A percentile compares a stretch with the other conserved stretches of the same genome.
Conservation (phyloP, 345 rosid species). For the Eucalyptus paniculata region DNA sequence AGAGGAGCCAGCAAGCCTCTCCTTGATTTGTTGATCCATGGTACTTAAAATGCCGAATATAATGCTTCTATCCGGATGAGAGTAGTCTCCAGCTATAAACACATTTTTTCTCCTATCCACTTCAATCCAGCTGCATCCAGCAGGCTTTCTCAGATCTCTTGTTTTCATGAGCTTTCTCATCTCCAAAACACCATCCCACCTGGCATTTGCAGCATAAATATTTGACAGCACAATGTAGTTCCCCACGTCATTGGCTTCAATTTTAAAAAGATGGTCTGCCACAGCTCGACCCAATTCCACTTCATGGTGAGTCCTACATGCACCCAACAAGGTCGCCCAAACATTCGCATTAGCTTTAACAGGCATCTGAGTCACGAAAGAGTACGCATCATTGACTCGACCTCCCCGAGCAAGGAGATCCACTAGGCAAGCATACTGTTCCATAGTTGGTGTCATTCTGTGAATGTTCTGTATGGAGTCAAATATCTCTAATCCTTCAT, state of each 20-base stretch:
- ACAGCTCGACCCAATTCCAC: conserved; percentile 50
- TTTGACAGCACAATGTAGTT: conserved; percentile 73
- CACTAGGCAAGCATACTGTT: conserved; percentile 67
- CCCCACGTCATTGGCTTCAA: conserved; percentile 44
- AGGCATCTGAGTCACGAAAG: conserved; percentile 49
- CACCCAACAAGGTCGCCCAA: conserved; percentile 78
- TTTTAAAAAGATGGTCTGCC: conserved; percentile 48
- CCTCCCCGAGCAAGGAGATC: conserved; percentile 92
- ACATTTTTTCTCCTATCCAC: conserved; percentile 38
- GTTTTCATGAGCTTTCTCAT: conserved; percentile 60
- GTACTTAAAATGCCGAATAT: conserved; percentile 22
- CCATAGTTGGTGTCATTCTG: conserved; percentile 51
- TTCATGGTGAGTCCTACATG: conserved; percentile 50
- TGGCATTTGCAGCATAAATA: conserved; percentile 70
- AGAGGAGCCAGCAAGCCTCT: conserved; percentile 4
- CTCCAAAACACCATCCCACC: conserved; percentile 72
- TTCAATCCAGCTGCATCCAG: conserved; percentile 95
- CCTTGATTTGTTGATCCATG: conserved; percentile 51
- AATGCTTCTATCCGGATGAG: conserved; percentile 41
- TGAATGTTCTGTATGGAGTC: conserved; percentile 32
- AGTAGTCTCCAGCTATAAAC: conserved; percentile 66
- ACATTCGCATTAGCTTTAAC: conserved; percentile 48
- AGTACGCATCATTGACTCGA: conserved; percentile 54
- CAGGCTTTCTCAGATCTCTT: conserved; percentile 62
- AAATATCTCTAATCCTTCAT: conserved; percentile 58